A percentile compares a stretch with the other conserved stretches of the same genome.
phyloP scores from a whole-genome alignment of 345 rosid species.

The Gossypium australe region DNA sequence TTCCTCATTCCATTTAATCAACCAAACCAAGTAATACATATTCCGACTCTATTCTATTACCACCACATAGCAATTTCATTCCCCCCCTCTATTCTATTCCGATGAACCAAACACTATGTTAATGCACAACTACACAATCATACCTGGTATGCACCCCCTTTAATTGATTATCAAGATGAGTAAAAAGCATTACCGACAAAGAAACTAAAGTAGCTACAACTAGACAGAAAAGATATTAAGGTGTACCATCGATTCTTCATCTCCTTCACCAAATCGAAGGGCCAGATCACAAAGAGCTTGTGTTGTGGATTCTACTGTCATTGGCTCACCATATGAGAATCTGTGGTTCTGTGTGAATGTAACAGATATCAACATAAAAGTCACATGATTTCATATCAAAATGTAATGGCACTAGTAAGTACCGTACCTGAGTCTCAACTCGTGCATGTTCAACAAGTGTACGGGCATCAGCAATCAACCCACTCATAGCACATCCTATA shows the following conservation, averaged over 20 bases:
- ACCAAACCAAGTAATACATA: not conserved
- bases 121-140: not conserved
- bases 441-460: conserved; percentile 99
- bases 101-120: not conserved
- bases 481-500: conserved; percentile 99
- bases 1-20: not conserved
- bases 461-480: conserved; percentile 93
- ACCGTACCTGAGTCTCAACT: conserved; percentile 84
- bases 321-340: conserved; percentile 95
- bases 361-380: not conserved
- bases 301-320: conserved; percentile 94
- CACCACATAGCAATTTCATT: not conserved
- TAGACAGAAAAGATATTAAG: not conserved
- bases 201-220: not conserved
- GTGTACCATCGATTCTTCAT: conserved; percentile 91
- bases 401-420: not conserved
- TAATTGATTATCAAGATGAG: not conserved
- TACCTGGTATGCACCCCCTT: not conserved
- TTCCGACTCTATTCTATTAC: not conserved
- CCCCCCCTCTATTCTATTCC: not conserved
- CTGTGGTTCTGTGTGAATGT: conserved; percentile 49
- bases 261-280: conserved; percentile 95
- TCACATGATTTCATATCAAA: not conserved
- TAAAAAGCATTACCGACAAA: not conserved
- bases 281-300: conserved; percentile 96